phyloP scores from a whole-genome alignment of 345 rosid genomes.

The Turnera subulata region DNA sequence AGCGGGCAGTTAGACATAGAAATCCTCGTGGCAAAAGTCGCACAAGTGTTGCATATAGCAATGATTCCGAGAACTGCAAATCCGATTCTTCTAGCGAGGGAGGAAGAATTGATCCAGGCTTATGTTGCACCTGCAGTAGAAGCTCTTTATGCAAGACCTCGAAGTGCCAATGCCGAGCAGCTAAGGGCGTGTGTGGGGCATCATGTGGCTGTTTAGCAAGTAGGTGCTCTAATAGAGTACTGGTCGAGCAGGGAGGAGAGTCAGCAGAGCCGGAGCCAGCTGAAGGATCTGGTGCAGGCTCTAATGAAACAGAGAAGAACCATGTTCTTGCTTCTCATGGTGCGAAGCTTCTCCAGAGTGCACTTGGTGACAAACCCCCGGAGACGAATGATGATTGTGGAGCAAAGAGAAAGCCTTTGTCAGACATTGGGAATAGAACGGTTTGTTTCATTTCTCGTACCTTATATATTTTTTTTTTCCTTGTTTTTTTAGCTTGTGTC shows the following conservation, averaged over 20 bases:
- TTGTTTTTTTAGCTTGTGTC: too few species aligned
- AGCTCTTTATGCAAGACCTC: constrained; percentile 65
- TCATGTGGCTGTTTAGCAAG: constrained; percentile 60
- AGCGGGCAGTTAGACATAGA: constrained; percentile 32
- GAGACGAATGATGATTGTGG: constrained; percentile 39
- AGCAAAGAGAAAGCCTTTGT: constrained; percentile 64
- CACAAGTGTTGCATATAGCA: constrained; percentile 22
- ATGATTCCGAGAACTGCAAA: constrained; percentile 22
- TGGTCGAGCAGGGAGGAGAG: constrained; percentile 25
- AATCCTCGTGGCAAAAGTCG: constrained; percentile 35
- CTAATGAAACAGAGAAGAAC: constrained; percentile 36
- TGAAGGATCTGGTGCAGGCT: constrained; percentile 23
- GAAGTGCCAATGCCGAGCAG: constrained; percentile 74
- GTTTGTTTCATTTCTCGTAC: constrained; percentile 34
- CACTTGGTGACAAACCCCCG: constrained; percentile 44
- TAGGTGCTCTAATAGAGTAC: constrained; percentile 64
- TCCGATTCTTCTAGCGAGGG: constrained; percentile 30
- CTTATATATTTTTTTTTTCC: too few species aligned
- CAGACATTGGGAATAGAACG: constrained; percentile 80
- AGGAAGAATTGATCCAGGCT: constrained; percentile 20
- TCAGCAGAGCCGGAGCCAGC: constrained; percentile 14
- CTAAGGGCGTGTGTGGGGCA: constrained; percentile 56
- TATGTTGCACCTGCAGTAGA: constrained; percentile 67
- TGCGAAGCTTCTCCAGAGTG: constrained; percentile 75
- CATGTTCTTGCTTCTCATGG: constrained; percentile 62